Conservation (phyloP, 2,329 filamentous ascomycete genomes). For the Colletotrichum lini region DNA sequence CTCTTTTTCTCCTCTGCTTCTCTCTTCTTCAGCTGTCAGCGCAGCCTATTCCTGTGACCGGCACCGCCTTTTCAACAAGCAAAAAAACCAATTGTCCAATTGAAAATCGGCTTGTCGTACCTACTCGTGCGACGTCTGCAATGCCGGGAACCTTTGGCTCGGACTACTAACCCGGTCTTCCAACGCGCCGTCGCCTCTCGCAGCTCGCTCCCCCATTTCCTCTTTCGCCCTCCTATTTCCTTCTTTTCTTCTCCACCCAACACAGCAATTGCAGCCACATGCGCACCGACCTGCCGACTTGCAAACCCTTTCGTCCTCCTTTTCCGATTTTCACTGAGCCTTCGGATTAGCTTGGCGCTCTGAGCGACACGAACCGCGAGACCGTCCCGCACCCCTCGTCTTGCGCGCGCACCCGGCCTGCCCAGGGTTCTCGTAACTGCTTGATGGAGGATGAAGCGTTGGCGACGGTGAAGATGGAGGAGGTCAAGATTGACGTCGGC, state of each 20-base stretch:
- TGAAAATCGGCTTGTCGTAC: conserved; percentile 11
- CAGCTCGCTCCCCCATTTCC: conserved; percentile 39
- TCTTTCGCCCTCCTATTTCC: conserved; percentile 25
- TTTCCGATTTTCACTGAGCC: conserved; percentile 9
- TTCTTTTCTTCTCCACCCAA: conserved; percentile 38
- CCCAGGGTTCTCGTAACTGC: conserved; percentile 26
- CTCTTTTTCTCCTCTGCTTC: neutral
- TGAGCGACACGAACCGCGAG: conserved; percentile 32
- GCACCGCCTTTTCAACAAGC: neutral
- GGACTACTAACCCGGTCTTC: conserved; percentile 38
- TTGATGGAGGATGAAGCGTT: conserved; percentile 60
- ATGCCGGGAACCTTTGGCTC: conserved; percentile 42
- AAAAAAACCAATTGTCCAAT: conserved; percentile 20
- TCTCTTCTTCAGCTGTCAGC: neutral
- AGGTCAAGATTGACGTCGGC: conserved; percentile 61
- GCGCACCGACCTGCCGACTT: conserved; percentile 30
- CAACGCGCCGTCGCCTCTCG: conserved; percentile 39
- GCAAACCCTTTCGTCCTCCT: conserved; percentile 12
- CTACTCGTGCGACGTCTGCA: conserved; percentile 32
- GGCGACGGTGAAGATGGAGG: conserved; percentile 58
- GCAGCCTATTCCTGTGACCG: neutral
- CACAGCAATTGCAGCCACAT: conserved; percentile 30
- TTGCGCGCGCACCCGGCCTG: conserved; percentile 34
- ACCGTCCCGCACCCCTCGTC: conserved; percentile 21
- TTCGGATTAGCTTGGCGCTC: conserved; percentile 16